phyloP scores from a whole-genome alignment of 306 rosid species.

The Albizia julibrissin region DNA sequence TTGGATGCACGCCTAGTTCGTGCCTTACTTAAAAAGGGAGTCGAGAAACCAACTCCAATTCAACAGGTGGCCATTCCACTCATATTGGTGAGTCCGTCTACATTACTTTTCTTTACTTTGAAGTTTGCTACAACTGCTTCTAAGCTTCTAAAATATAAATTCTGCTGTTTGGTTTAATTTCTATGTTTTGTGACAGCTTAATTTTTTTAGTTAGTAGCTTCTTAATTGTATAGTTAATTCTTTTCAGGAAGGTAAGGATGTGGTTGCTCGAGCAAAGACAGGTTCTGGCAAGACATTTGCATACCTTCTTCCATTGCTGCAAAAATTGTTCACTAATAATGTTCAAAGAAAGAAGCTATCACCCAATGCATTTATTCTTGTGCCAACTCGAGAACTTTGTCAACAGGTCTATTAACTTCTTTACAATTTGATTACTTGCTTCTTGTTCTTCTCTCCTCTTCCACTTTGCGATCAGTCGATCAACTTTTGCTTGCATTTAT shows the following conservation, averaged over 20 bases:
- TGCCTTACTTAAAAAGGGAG: conserved; percentile 54
- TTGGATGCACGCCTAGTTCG: conserved; percentile 64
- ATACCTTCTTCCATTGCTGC: conserved; percentile 86
- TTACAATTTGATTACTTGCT: not conserved
- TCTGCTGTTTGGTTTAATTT: not conserved
- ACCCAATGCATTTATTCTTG: conserved; percentile 79
- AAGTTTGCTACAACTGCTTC: not conserved
- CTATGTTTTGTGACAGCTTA: not conserved
- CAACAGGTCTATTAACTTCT: conserved; percentile 59
- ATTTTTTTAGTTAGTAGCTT: not conserved
- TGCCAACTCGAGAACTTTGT: conserved; percentile 78
- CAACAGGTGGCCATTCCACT: conserved; percentile 82
- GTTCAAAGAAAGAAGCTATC: conserved; percentile 61
- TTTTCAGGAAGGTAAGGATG: conserved; percentile 87
- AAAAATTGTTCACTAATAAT: conserved; percentile 61
- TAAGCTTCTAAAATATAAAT: not conserved
- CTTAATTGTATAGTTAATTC: not conserved
- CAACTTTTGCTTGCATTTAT: not conserved
- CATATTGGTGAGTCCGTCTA: conserved; percentile 42
- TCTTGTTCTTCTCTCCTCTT: not conserved
- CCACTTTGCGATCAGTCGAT: not conserved
- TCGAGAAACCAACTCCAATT: conserved; percentile 79
- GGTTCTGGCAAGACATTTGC: conserved; percentile 98
- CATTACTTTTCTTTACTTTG: not conserved
- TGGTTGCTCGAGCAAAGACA: conserved; percentile 92